Base-by-base conservation (phyloP, 208 protist genomes). In the Phytomonas sp. region DNA sequence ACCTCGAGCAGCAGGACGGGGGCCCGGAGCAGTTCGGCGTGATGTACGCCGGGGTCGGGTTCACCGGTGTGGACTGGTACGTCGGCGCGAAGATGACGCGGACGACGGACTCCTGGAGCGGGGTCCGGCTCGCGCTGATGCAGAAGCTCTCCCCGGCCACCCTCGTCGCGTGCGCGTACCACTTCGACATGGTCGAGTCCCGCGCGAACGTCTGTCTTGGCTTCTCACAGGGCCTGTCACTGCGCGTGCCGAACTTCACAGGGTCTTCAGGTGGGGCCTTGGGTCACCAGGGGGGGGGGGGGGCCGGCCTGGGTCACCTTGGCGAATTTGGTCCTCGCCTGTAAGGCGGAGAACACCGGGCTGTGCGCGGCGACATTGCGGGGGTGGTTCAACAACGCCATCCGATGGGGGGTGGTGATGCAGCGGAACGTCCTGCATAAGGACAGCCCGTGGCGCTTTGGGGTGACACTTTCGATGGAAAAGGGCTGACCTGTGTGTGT, bases 31-130 rank as follows among this genome's bases (percentile, higher is more conserved):
- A 89, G 75, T 63, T 92, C 60, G 84, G 92, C 37, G 87, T 89
- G 40, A 76, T 95, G 61, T 95, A 95, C 74, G 83, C 79, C 6
- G 90, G 90, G 29, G 71, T 86, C 28, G 90, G 90, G 23, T 92
- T 93, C 74, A 87, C 77, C 5, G 87, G 85, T 13, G 70, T 85
- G 28, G 87, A 93, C 75, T 95, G 87, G 90, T 89, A 83, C 0
- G 74, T 95, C 62, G 87, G 78, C 0, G 85, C 79, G 5, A 93
- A 93, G 77, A 78, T 93, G 76, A 81, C 85, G 20, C 87, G 87
- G 28, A 76, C 78, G 23, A 88, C 73, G 62, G 86, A 93, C 67
- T 74, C 80, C 23, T 95, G 90, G 88, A 83, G 78, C 31, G 75
- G 65, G 6, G 85, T 78, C 13, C 85, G 87, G n/a, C 66, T 95